Percentiles rank a stretch among this genome's conserved stretches.
Conservation (phyloP, 345 rosid species). For the Linum trigynum region DNA sequence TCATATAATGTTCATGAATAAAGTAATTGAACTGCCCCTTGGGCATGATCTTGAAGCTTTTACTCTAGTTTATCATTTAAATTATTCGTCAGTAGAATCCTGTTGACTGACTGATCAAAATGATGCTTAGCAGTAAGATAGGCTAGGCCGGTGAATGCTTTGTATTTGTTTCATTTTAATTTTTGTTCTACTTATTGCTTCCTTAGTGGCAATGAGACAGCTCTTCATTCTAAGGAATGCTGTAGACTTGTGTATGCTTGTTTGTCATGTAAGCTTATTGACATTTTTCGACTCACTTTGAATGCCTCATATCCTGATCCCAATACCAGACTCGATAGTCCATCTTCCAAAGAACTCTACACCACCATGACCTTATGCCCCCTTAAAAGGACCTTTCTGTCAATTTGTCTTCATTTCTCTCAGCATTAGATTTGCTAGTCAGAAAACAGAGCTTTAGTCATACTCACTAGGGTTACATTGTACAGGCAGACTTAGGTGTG, state of each 20-base stretch:
- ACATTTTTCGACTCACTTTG: too few species aligned
- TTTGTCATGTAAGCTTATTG: too few species aligned
- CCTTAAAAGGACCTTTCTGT: neutral
- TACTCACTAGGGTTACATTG: constrained; percentile 2
- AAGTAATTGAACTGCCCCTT: too few species aligned
- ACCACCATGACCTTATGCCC: neutral
- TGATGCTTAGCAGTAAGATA: neutral
- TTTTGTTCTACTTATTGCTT: neutral
- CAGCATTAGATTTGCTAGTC: neutral
- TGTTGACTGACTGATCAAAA: too few species aligned
- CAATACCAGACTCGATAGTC: neutral
- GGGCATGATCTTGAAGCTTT: too few species aligned
- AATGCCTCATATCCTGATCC: neutral
- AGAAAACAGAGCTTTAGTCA: neutral
- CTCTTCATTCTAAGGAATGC: neutral
- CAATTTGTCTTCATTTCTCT: neutral
- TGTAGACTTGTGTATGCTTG: neutral
- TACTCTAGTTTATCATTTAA: too few species aligned
- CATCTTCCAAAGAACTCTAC: neutral
- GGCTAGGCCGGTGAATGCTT: too few species aligned
- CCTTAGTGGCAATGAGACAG: neutral
- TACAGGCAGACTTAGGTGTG: constrained; percentile 93
- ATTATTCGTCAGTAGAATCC: too few species aligned
- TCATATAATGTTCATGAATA: too few species aligned
- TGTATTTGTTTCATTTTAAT: too few species aligned